Conservation (phyloP, 768 basidiomycete genomes). For the Lyophyllum atratum region DNA sequence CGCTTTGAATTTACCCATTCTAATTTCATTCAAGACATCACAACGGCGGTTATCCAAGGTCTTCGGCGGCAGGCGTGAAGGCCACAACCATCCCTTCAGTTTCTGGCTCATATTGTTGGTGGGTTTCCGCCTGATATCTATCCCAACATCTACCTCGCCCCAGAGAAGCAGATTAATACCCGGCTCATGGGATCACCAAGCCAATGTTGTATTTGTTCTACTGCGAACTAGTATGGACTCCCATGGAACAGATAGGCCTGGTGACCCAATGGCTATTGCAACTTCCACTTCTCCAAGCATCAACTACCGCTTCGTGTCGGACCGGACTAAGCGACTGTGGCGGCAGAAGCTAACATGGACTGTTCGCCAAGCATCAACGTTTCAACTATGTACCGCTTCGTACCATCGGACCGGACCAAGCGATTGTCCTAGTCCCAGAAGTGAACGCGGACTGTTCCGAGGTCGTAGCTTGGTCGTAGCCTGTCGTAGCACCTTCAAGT, state of each 20-base stretch:
- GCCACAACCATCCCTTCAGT: conserved; percentile 51
- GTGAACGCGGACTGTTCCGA: conserved; percentile 37
- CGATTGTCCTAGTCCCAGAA: conserved; percentile 32
- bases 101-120: conserved; percentile 52
- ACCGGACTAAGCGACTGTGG: conserved; percentile 43
- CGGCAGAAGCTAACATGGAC: no score
- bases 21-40: conserved; percentile 25
- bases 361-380: no score
- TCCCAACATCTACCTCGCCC: not conserved
- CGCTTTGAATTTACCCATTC: not conserved
- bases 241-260: conserved; percentile 44
- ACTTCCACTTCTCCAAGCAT: conserved; percentile 32
- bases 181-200: not conserved
- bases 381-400: no score
- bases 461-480: no score
- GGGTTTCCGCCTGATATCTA: not conserved
- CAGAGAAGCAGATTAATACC: not conserved
- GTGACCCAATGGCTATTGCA: conserved; percentile 37
- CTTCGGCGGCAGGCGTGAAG: conserved; percentile 37
- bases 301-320: conserved; percentile 42
- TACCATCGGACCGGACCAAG: no score
- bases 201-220: not conserved
- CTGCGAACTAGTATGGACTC: conserved; percentile 47
- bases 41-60: conserved; percentile 56
- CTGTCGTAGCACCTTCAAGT: no score